Evolutionary conservation across 768 basidiomycete genomes (phyloP).

Genomic region (Tulasnella sp.): DNA sequence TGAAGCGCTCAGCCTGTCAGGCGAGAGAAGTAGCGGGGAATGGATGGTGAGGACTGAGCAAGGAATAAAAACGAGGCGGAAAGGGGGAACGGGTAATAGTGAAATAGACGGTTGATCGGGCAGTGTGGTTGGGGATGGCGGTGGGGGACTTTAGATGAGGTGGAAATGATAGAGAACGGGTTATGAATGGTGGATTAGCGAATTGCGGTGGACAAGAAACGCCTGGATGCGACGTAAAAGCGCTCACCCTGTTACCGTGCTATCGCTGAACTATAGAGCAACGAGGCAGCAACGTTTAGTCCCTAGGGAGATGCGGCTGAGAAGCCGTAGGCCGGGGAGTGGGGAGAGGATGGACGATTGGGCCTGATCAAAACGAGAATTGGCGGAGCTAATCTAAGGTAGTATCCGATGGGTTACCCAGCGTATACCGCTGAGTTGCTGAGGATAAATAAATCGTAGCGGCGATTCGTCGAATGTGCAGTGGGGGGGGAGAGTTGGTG

Average conservation of each 20-base stretch:
- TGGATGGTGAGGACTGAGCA: not conserved
- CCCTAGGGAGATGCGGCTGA: not conserved
- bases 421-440: not conserved
- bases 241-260: too few relatives aligned
- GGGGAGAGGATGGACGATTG: slow-evolving; percentile 2
- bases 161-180: too few relatives aligned
- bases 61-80: slow-evolving; percentile 4
- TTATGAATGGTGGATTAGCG: too few relatives aligned
- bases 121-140: too few relatives aligned
- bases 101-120: slow-evolving; percentile 8
- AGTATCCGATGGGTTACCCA: not conserved
- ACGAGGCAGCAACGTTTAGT: not conserved
- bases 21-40: not conserved
- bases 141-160: too few relatives aligned
- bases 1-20: too few relatives aligned
- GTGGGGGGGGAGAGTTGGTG: not conserved
- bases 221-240: too few relatives aligned
- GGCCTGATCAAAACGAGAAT: slow-evolving; percentile 4
- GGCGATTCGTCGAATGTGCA: not conserved
- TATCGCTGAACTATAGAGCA: too few relatives aligned
- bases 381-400: too few relatives aligned
- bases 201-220: too few relatives aligned
- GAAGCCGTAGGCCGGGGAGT: not conserved
- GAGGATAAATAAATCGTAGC: slow-evolving; percentile 8
- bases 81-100: not conserved